phyloP scores from a whole-genome alignment of 2,329 filamentous ascomycete genomes.

The Capronia coronata region DNA sequence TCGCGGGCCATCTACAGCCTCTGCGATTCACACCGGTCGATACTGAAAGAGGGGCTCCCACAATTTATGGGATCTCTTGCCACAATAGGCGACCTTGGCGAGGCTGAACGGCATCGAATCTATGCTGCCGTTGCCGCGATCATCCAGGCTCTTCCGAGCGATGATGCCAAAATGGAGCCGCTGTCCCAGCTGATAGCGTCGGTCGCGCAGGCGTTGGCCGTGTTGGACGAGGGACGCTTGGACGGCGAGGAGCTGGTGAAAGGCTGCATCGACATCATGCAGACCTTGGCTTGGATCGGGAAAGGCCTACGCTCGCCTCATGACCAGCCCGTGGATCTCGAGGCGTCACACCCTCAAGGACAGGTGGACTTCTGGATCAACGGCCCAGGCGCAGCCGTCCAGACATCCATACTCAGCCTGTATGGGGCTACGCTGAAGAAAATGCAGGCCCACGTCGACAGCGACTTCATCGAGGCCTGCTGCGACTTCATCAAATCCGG shows the following conservation, averaged over 20 bases:
- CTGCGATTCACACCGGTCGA: conserved; percentile 40
- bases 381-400: conserved; percentile 18
- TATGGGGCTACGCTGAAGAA: conserved; percentile 33
- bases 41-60: conserved; percentile 38
- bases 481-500: conserved; percentile 44
- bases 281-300: conserved; percentile 29
- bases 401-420: conserved; percentile 17
- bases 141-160: conserved; percentile 37
- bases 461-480: conserved; percentile 40
- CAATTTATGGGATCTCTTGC: conserved; percentile 39
- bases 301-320: conserved; percentile 25
- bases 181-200: conserved; percentile 36
- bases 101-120: conserved; percentile 29
- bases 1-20: conserved; percentile 41
- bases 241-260: conserved; percentile 33
- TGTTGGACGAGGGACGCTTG: conserved; percentile 33
- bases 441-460: conserved; percentile 33
- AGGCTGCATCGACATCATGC: conserved; percentile 35
- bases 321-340: conserved; percentile 24
- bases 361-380: conserved; percentile 22
- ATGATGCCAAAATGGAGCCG: conserved; percentile 37
- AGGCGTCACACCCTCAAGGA: not conserved
- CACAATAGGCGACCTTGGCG: conserved; percentile 18
- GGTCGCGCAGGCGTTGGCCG: conserved; percentile 29
- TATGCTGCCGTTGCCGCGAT: conserved; percentile 42